Percentiles rank a stretch among this genome's conserved stretches.
These are phyloP conservation scores for Chamaecyparis obtusa DNA, from an alignment of 75 land plant genomes.

Conservation along the genomic window DNA sequence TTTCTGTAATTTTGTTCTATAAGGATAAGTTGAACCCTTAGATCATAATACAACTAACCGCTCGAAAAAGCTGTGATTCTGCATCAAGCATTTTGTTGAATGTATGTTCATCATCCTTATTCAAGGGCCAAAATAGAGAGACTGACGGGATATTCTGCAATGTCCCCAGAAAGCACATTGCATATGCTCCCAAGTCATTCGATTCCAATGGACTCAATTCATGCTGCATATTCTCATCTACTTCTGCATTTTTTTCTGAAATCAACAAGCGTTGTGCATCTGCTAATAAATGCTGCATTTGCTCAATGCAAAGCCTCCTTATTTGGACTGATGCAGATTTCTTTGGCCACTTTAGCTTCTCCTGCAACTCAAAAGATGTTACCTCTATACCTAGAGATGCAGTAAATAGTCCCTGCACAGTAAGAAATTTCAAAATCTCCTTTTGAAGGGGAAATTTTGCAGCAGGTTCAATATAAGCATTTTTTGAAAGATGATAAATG, in stretches of 20 bases:
- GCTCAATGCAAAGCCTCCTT: conserved; percentile 62
- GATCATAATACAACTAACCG: conserved; percentile 34
- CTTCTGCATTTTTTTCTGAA: conserved; percentile 9
- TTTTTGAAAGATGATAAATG: conserved; percentile 58
- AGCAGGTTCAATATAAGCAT: conserved; percentile 32
- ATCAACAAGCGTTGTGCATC: conserved; percentile 48
- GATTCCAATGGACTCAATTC: conserved; percentile 29
- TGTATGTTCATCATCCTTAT: conserved; percentile 58
- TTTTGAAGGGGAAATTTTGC: conserved; percentile 51
- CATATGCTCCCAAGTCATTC: conserved; percentile 66
- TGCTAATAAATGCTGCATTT: conserved; percentile 64
- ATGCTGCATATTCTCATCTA: conserved; percentile 20
- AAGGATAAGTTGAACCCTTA: not conserved
- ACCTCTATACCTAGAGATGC: conserved; percentile 70
- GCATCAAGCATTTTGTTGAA: conserved; percentile 55
- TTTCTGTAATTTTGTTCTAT: not conserved
- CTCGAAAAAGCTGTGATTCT: conserved; percentile 43
- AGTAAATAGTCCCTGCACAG: conserved; percentile 74
- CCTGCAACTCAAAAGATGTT: conserved; percentile 66
- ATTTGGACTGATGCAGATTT: conserved; percentile 50
- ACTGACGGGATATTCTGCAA: conserved; percentile 72
- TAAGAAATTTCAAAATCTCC: conserved; percentile 72
- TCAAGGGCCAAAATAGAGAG: conserved; percentile 46
- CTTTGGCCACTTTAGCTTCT: conserved; percentile 77
- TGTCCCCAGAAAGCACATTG: conserved; percentile 50